These are phyloP conservation scores for Leccinum pellstonianum DNA, from an alignment of 768 basidiomycete species.

Conservation along the genomic window DNA sequence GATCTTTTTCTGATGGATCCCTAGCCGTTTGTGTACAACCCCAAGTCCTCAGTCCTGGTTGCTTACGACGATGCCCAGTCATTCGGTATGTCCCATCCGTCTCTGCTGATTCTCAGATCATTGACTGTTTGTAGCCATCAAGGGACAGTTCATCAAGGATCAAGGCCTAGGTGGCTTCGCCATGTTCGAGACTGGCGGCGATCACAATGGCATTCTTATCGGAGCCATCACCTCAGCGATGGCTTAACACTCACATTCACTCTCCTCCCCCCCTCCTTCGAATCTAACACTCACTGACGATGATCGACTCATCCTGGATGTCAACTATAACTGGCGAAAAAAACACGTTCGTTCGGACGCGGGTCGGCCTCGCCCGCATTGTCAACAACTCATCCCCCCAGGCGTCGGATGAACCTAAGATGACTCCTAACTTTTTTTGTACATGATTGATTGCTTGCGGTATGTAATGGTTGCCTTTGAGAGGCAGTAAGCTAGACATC, in stretches of 20 bases:
- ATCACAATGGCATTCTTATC: constrained; percentile 38
- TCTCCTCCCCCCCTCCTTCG: constrained; percentile 10
- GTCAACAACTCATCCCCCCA: constrained; percentile 10
- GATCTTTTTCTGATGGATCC: constrained; percentile 3
- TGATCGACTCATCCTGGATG: constrained; percentile 25
- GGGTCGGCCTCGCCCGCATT: background rate
- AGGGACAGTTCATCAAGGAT: constrained; percentile 41
- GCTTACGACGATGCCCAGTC: constrained; percentile 66
- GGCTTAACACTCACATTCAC: constrained; percentile 14
- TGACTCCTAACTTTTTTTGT: too few species aligned
- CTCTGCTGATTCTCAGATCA: too few species aligned
- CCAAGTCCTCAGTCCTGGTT: constrained; percentile 51
- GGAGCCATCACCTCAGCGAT: constrained; percentile 33
- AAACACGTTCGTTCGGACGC: constrained; percentile 10
- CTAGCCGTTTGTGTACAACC: constrained; percentile 69
- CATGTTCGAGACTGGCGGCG: constrained; percentile 47
- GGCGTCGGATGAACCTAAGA: constrained; percentile 13
- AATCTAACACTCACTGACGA: constrained; percentile 6
- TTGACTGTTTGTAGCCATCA: constrained; percentile 33
- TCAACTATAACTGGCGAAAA: background rate
- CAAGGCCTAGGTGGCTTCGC: constrained; percentile 41
- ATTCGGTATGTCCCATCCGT: constrained; percentile 41
- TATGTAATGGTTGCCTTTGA: constrained; percentile 11
- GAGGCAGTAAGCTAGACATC: constrained; percentile 7
- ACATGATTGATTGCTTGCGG: background rate